Evolutionary conservation across 1,139 yeast genomes (phyloP), one percentile per base, ranked within the genome.

Genomic region (Pichia sp.): DNA sequence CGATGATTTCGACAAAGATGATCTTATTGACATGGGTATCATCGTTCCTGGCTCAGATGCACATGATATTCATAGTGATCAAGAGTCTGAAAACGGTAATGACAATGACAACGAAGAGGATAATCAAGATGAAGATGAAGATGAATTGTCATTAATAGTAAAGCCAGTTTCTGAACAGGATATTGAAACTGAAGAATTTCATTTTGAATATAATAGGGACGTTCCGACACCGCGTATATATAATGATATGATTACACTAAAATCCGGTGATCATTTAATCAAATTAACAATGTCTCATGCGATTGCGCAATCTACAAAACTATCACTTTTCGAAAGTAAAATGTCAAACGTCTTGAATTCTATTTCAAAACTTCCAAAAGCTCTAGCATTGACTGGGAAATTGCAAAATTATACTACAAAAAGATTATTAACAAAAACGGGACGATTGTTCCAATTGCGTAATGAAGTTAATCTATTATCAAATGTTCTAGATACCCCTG

Each of bases 221-320:
- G 80, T 88, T 7, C 83, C 82, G 49, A 74, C 95, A 43, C 97
- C 98, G 1, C 72, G 97, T 51, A 89, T 92, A 39, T 90, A 84
- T 66, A 92, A 92, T 64, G 98, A 92, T 67, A 86, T 92, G 85
- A 85, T 92, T 55, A 89, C 97, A 0, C 68, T 92, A 42, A 73
- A 95, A 46, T 82, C 92, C 1, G 95, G 95, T 5, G 97, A 90
- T 63, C 97, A 90, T 67, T 75, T 92, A 62, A 88, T 89, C 59
- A 90, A 94, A 62, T 70, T 92, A 49, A 87, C 97, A 11, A 80
- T 92, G 79, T 87, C 97, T 2, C 96, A 92, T 67, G 96, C 98
- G 1, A 87, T 92, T 54, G 97, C 97, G 0, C 98, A 92, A 66
- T 90, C 95, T 57, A 89, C 97, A 0, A 92, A 90, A 63, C 68